Evolutionary conservation across 2,329 filamentous ascomycete species (phyloP).

Genomic region (Penicillium sp.): DNA sequence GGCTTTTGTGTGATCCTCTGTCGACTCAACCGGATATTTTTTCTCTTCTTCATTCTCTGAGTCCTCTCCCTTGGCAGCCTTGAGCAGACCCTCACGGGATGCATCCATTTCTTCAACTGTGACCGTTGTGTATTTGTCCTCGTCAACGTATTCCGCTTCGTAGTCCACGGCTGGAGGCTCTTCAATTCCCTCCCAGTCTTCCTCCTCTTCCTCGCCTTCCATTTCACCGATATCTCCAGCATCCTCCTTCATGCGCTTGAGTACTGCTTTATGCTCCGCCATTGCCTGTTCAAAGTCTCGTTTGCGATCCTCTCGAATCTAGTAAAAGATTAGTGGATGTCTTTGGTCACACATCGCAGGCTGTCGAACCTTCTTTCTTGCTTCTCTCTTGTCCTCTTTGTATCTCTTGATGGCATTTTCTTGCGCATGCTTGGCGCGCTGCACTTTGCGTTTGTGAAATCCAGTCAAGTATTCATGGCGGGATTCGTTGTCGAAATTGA

Average conservation of each 20-base stretch:
- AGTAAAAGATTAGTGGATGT: slow-evolving; percentile 12
- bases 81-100: slow-evolving; percentile 68
- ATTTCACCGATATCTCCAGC: slow-evolving; percentile 19
- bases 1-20: slow-evolving; percentile 33
- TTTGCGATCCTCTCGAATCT: slow-evolving; percentile 82
- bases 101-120: slow-evolving; percentile 87
- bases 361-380: slow-evolving; percentile 68
- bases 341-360: neutral
- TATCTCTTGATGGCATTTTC: slow-evolving; percentile 75
- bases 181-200: slow-evolving; percentile 65
- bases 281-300: slow-evolving; percentile 80
- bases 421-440: slow-evolving; percentile 79
- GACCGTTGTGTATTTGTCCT: slow-evolving; percentile 92
- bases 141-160: slow-evolving; percentile 93
- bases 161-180: slow-evolving; percentile 62
- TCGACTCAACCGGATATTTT: slow-evolving; percentile 32
- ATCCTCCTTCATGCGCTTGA: slow-evolving; percentile 58
- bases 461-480: slow-evolving; percentile 88
- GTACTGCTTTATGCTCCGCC: slow-evolving; percentile 66
- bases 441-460: slow-evolving; percentile 92
- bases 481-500: slow-evolving; percentile 76
- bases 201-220: slow-evolving; percentile 43
- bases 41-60: slow-evolving; percentile 26
- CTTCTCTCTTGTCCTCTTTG: slow-evolving; percentile 69
- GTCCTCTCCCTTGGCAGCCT: slow-evolving; percentile 42